A percentile compares a stretch with the other conserved stretches of the same genome.
Conservation (phyloP, 768 basidiomycete genomes). For the Macrocybe gigantea region DNA sequence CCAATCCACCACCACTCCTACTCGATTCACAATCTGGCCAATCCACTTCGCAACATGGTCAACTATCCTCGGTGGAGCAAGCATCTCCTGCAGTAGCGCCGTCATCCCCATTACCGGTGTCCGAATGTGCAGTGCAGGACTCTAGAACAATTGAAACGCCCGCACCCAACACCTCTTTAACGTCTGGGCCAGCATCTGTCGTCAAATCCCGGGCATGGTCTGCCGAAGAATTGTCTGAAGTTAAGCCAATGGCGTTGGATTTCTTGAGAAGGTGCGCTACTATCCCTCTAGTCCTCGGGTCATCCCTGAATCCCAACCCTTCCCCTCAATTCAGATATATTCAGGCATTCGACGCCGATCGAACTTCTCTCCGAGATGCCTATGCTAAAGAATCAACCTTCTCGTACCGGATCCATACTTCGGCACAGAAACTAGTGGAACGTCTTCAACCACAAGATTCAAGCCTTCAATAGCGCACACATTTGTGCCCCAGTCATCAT, state of each 20-base stretch:
- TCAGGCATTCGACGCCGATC: constrained; percentile 19
- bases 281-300: not conserved
- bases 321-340: constrained; percentile 12
- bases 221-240: constrained; percentile 1
- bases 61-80: too few species aligned
- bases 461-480: too few species aligned
- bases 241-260: constrained; percentile 9
- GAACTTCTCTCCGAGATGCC: constrained; percentile 15
- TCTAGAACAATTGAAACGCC: not conserved
- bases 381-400: constrained; percentile 23
- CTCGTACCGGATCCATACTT: constrained; percentile 12
- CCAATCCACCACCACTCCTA: too few species aligned
- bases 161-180: not conserved
- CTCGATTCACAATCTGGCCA: too few species aligned
- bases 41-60: too few species aligned
- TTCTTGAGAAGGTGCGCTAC: constrained; percentile 8
- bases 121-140: not conserved
- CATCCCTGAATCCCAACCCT: too few species aligned
- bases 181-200: not conserved
- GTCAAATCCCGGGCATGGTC: constrained; percentile 1
- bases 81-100: too few species aligned
- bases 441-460: too few species aligned
- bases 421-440: not conserved
- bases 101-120: too few species aligned
- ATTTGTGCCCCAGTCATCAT: too few species aligned